Conservation (phyloP, 352 stramenopile species). For the Phytophthora pseudosyringae region DNA sequence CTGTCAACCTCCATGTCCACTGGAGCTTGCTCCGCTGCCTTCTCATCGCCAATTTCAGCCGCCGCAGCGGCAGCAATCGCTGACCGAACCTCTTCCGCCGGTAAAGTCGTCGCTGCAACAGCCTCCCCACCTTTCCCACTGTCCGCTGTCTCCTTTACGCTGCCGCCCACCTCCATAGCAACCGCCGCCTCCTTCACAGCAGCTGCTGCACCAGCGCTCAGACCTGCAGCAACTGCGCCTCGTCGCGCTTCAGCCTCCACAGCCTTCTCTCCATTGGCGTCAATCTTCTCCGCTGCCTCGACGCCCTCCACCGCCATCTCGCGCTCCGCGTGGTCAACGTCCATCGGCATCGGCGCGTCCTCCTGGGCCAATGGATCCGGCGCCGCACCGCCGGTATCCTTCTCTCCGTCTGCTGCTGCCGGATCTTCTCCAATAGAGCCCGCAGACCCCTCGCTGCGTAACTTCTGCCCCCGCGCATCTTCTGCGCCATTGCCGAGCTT, state of each 20-base stretch:
- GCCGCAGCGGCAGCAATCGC: background rate
- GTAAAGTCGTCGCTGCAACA: background rate
- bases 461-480: slow-evolving; percentile 1
- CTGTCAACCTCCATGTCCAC: slow-evolving; percentile 16
- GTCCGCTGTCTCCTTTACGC: background rate
- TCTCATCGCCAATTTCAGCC: background rate
- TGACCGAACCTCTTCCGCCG: background rate
- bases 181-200: background rate
- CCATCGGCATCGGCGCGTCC: slow-evolving; percentile 12
- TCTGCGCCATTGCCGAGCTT: background rate
- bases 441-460: slow-evolving; percentile 1
- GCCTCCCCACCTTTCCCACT: background rate
- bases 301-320: background rate
- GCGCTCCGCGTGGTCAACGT: slow-evolving; percentile 9
- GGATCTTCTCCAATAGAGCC: background rate
- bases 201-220: background rate
- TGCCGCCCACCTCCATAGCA: slow-evolving; percentile 4
- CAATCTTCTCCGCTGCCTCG: background rate
- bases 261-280: background rate
- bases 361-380: slow-evolving; percentile 1
- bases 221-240: background rate
- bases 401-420: slow-evolving; percentile 1
- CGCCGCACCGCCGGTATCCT: background rate
- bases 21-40: background rate
- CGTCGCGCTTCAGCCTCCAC: background rate